phyloP scores from a whole-genome alignment of 1,284 basidiomycete genomes.

The Mycosarcoma maydis region DNA sequence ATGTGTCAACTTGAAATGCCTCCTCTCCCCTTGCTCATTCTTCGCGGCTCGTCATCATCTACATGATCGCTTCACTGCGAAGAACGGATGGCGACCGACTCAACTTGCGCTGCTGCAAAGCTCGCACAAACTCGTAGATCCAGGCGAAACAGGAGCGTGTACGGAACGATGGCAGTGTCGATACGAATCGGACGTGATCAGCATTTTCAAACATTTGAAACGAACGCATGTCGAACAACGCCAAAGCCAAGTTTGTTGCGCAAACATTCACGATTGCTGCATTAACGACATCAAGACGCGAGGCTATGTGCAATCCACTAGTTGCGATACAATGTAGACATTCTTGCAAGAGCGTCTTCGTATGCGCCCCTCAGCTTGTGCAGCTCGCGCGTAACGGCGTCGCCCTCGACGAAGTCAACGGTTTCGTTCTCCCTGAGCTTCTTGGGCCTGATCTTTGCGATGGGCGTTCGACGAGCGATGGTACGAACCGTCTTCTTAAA shows the following conservation, averaged over 20 bases:
- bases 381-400: conserved; percentile 19
- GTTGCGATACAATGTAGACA: conserved; percentile 46
- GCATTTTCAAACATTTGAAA: conserved; percentile 7
- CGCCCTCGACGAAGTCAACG: conserved; percentile 35
- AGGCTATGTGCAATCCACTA: too few relatives aligned
- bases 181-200: conserved; percentile 1
- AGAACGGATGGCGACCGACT: too few relatives aligned
- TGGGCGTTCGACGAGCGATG: conserved; percentile 31
- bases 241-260: conserved; percentile 1
- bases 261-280: too few relatives aligned
- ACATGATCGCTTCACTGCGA: too few relatives aligned
- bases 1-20: too few relatives aligned
- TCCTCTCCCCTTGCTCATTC: too few relatives aligned
- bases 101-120: too few relatives aligned
- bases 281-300: too few relatives aligned
- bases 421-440: conserved; percentile 19
- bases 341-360: conserved; percentile 46
- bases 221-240: too few relatives aligned
- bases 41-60: too few relatives aligned
- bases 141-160: neutral
- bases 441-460: conserved; percentile 45
- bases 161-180: neutral
- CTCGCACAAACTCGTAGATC: neutral
- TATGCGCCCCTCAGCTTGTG: conserved; percentile 33
- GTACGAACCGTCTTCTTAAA: conserved; percentile 46